Evolutionary conservation across 345 rosid species (phyloP).

Genomic region (Jatropha curcas): DNA sequence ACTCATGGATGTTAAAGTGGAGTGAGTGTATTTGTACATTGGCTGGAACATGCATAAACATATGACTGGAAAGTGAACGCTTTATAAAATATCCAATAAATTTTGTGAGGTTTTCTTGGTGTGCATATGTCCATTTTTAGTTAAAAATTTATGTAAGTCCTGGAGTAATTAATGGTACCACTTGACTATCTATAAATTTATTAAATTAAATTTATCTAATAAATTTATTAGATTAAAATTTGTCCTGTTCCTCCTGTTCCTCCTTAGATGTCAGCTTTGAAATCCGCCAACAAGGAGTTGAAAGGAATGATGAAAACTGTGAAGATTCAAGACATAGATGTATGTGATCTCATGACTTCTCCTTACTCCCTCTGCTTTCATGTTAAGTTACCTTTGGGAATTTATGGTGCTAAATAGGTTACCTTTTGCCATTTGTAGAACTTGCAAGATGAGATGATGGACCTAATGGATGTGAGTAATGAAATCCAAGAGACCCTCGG

Average conservation of each 20-base stretch:
- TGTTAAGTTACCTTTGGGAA: conserved; percentile 9
- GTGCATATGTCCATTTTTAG: not conserved
- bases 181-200: not conserved
- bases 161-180: conserved; percentile 6
- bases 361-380: not conserved
- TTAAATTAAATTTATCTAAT: not conserved
- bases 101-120: not conserved
- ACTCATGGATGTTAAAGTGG: conserved; percentile 41
- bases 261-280: conserved; percentile 80
- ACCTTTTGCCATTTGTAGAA: conserved; percentile 44
- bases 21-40: conserved; percentile 38
- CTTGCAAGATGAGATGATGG: conserved; percentile 99
- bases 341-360: conserved; percentile 31
- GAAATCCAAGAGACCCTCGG: conserved; percentile 98
- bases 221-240: not conserved
- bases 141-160: conserved; percentile 4
- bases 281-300: conserved; percentile 96
- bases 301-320: conserved; percentile 99
- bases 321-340: conserved; percentile 95
- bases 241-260: conserved; percentile 26
- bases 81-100: conserved; percentile 15
- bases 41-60: conserved; percentile 42
- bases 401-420: conserved; percentile 8
- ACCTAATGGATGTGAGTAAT: conserved; percentile 90
- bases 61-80: conserved; percentile 23